Percentiles rank a stretch among this genome's conserved stretches.
These are phyloP conservation scores for Lagenaria siceraria DNA, from an alignment of 306 rosid species.

Conservation along the genomic window DNA sequence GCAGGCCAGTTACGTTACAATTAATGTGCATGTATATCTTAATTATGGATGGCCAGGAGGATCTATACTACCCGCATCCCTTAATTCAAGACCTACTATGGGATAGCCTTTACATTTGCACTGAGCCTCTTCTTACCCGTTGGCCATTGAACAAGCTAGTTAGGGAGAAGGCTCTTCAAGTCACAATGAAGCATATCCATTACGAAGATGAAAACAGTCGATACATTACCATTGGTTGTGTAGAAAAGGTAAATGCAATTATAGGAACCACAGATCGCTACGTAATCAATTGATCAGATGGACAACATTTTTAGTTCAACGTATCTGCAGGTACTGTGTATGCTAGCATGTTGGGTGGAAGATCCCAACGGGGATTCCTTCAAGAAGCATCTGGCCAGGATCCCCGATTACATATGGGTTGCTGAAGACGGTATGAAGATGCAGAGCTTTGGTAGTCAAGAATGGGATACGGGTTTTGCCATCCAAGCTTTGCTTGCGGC, in stretches of 20 bases:
- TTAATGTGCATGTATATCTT: too few relatives aligned
- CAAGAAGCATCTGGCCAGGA: constrained; percentile 57
- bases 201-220: constrained; percentile 66
- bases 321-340: constrained; percentile 29
- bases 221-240: constrained; percentile 47
- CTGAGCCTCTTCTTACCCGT: constrained; percentile 52
- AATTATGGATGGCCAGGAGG: constrained; percentile 28
- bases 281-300: too few relatives aligned
- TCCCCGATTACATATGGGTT: constrained; percentile 60
- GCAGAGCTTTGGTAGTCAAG: constrained; percentile 74
- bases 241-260: constrained; percentile 31
- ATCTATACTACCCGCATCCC: constrained; percentile 47
- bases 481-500: constrained; percentile 56
- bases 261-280: too few relatives aligned
- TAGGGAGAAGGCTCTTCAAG: constrained; percentile 45
- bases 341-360: constrained; percentile 77
- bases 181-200: constrained; percentile 61
- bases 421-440: constrained; percentile 72
- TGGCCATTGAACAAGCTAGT: constrained; percentile 59
- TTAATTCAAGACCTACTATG: constrained; percentile 50
- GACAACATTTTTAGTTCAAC: too few relatives aligned
- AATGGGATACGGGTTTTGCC: constrained; percentile 52
- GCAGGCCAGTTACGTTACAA: background rate
- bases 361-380: constrained; percentile 61
- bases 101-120: constrained; percentile 47